These are phyloP conservation scores for Chrysoporthe cubensis DNA, from an alignment of 2,329 filamentous ascomycete genomes.

Conservation along the genomic window DNA sequence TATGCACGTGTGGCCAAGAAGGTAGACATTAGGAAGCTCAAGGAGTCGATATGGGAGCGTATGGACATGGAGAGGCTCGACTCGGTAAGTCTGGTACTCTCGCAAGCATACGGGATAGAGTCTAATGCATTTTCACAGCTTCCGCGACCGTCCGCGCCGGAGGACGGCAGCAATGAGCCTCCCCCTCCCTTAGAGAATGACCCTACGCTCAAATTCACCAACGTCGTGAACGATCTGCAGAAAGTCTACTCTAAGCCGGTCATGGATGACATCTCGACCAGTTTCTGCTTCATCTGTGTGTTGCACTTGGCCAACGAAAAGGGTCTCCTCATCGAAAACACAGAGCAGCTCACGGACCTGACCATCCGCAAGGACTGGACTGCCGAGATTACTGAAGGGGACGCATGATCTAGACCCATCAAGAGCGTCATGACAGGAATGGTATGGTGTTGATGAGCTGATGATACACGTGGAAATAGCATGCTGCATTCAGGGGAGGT, in stretches of 20 bases:
- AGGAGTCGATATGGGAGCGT: slow-evolving; percentile 72
- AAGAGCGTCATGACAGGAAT: neutral
- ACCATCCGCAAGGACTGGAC: slow-evolving; percentile 66
- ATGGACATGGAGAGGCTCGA: slow-evolving; percentile 60
- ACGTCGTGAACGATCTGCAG: slow-evolving; percentile 88
- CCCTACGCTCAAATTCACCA: slow-evolving; percentile 77
- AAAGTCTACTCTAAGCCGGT: slow-evolving; percentile 81
- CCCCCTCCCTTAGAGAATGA: slow-evolving; percentile 43
- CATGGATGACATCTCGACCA: slow-evolving; percentile 95
- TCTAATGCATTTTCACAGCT: slow-evolving; percentile 28
- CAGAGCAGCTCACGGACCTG: slow-evolving; percentile 60
- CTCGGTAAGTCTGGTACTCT: slow-evolving; percentile 43
- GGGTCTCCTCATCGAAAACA: slow-evolving; percentile 75
- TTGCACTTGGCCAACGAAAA: slow-evolving; percentile 93
- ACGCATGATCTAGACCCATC: slow-evolving; percentile 10
- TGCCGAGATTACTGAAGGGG: slow-evolving; percentile 56
- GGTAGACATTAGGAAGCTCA: slow-evolving; percentile 69
- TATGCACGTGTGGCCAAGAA: slow-evolving; percentile 73
- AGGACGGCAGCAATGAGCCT: slow-evolving; percentile 36
- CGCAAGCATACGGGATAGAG: neutral
- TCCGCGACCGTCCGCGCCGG: slow-evolving; percentile 42
- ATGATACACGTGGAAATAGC: neutral
- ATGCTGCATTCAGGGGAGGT: neutral
- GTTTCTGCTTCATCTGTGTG: slow-evolving; percentile 88
- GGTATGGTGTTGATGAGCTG: neutral